phyloP scores from a whole-genome alignment of 768 basidiomycete genomes.

The Suillus fuscotomentosus region DNA sequence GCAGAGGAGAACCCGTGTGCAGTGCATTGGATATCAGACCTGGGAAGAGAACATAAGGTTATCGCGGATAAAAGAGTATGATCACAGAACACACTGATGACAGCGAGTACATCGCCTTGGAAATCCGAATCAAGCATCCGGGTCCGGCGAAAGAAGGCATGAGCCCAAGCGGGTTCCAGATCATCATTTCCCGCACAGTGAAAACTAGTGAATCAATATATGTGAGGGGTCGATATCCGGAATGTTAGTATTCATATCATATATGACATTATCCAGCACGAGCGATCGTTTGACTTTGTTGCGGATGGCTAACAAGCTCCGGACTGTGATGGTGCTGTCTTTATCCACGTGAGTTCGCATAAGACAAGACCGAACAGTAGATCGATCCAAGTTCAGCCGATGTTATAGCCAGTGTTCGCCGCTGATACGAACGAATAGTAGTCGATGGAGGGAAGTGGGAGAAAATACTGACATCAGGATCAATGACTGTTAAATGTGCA shows the following conservation, averaged over 20 bases:
- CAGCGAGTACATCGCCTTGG: slow-evolving; percentile 81
- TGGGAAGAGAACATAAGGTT: slow-evolving; percentile 22
- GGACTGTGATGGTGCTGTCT: slow-evolving; percentile 58
- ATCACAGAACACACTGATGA: slow-evolving; percentile 55
- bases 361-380: slow-evolving; percentile 76
- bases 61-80: neutral
- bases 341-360: slow-evolving; percentile 53
- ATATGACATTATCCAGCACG: slow-evolving; percentile 55
- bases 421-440: slow-evolving; percentile 72
- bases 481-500: slow-evolving; percentile 5
- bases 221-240: neutral
- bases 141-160: slow-evolving; percentile 72
- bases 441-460: slow-evolving; percentile 72
- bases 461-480: slow-evolving; percentile 43
- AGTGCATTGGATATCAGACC: slow-evolving; percentile 78
- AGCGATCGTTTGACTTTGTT: slow-evolving; percentile 67
- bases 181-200: slow-evolving; percentile 71
- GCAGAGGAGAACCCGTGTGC: slow-evolving; percentile 70
- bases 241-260: slow-evolving; percentile 49
- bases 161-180: slow-evolving; percentile 75
- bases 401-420: slow-evolving; percentile 66
- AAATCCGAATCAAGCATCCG: slow-evolving; percentile 77
- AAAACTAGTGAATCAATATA: slow-evolving; percentile 48
- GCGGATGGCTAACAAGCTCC: slow-evolving; percentile 70
- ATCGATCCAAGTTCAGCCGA: slow-evolving; percentile 64